Evolutionary conservation across 1,284 basidiomycete genomes (phyloP), one percentile per base, ranked within the genome.

Genomic region (Malassezia dermatis): DNA sequence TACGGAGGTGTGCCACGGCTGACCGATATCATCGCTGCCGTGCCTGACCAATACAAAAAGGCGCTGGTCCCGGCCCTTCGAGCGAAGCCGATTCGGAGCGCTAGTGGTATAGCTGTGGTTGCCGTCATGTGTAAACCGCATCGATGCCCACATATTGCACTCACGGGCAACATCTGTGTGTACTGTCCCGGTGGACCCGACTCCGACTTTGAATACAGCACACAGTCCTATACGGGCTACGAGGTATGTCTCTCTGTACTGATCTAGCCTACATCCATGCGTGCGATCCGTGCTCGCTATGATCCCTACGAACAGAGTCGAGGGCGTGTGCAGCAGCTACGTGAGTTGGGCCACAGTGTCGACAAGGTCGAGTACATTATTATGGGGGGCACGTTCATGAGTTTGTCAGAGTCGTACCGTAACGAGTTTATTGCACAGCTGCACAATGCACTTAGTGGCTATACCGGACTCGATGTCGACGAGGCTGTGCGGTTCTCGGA

Each of bases 111-210:
- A 56, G 94, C 94, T 1, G 94, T 98, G 15, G 94, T 99, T 5
- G 94, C 94, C 4, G 93, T 99, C 34, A 99, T 99, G 94, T 95
- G 91, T 80, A 99, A 98, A 75, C 94, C 94, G 2, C 94, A 99
- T 80, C 83, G 94, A 48, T 99, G 94, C 79, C 94, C 94, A 5
- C 94, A 99, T 77, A 98, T 99, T 57, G 94, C 94, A 6, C 93
- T 99, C 86, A 99, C 94, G 0, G 94, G 94, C n/a, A 96, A 98
- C 72, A 96, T 99, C 49, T 98, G 94, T 77, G 93, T 98, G 84
- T 98, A 99, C 76, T 99, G 94, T 73, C 94, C 94, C 12, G 94
- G 94, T 51, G 94, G 94, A 8, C 94, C 94, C 4, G 94, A 99
- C 76, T 96, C 93, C 0, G 94, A 99, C 76, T 99, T 99, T 68